Base-by-base conservation (phyloP, 148 eudicot species). In the Pouteria glomerata region DNA sequence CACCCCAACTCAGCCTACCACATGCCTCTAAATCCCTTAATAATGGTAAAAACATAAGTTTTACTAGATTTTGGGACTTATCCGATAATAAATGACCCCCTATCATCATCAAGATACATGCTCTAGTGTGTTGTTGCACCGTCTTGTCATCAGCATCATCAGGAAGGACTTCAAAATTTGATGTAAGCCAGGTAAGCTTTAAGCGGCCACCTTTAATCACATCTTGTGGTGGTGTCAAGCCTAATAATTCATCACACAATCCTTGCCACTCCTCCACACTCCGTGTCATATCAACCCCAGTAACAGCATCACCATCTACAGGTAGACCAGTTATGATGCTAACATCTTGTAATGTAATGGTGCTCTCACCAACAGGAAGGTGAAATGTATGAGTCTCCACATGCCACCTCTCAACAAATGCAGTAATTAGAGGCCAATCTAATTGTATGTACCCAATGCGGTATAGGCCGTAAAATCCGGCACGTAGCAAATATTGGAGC, bases 331-430 rank as follows among this genome's bases (percentile, higher is more conserved):
- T 52, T 29, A 81, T 37, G n/a, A 81, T 69, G 34, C 71, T 42
- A 55, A 81, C 66, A 47, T 81, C 81, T 33, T 81, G 78, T n/a
- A n/a, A n/a, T n/a, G n/a, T n/a, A n/a, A n/a, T n/a, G n/a, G n/a
- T n/a, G n/a, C n/a, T n/a, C n/a, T 6, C 84, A 23, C 84, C 81
- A 48, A 71, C 75, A 33, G 70, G 78, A 18, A 81, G 57, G 57
- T 81, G 81, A 52, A 81, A 81, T 13, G 81, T 81, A 52, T 81
- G 84, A 3, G 84, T 81, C 47, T 77, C 81, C 4, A 41, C 69
- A 3, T 78, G 59, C 78, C 84, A 81, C 39, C 84, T 70, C 63
- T 81, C 84, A 11, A 81, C 78, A 14, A 77, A 41, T 12, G 81
- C 84, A 15, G 81, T 81, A 39, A 81, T 74, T 48, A 81, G 45